Conservation (phyloP, 2,329 filamentous ascomycete species). For the Byssoonygena ceratinophila region DNA sequence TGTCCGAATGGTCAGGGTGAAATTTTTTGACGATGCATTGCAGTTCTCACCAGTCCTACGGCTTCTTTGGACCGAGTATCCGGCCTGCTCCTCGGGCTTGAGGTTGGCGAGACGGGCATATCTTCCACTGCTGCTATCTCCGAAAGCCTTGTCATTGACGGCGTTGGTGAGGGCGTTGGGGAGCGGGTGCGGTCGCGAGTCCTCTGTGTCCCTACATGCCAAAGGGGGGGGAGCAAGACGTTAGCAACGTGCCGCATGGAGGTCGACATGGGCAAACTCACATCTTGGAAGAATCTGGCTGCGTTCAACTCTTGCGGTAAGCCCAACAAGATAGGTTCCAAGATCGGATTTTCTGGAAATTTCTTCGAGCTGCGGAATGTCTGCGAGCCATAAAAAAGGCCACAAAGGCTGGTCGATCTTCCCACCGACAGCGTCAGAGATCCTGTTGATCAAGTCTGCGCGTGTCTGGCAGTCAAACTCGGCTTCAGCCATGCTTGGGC, state of each 20-base stretch:
- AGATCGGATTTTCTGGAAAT: slow-evolving; percentile 1
- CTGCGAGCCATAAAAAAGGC: slow-evolving; percentile 7
- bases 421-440: slow-evolving; percentile 3
- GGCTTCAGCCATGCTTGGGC: slow-evolving; percentile 3
- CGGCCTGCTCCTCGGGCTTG: neutral
- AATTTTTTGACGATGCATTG: slow-evolving; percentile 7
- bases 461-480: slow-evolving; percentile 3
- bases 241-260: slow-evolving; percentile 2
- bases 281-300: slow-evolving; percentile 5
- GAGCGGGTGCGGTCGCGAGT: slow-evolving; percentile 6
- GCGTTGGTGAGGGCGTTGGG: slow-evolving; percentile 1
- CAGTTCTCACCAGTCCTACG: slow-evolving; percentile 5
- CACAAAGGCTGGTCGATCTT: slow-evolving; percentile 3
- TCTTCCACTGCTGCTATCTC: slow-evolving; percentile 1
- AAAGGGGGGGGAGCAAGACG: slow-evolving; percentile 1
- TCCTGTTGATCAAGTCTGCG: slow-evolving; percentile 5
- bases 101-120: slow-evolving; percentile 2
- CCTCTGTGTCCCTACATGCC: slow-evolving; percentile 5
- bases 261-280: slow-evolving; percentile 1
- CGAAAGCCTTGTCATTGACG: slow-evolving; percentile 6
- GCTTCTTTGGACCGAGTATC: slow-evolving; percentile 1
- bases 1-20: neutral
- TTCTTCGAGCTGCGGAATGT: slow-evolving; percentile 4
- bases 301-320: neutral
- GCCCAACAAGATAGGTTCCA: neutral